phyloP scores from a whole-genome alignment of 306 rosid genomes.

The Elaeagnus macrophylla region DNA sequence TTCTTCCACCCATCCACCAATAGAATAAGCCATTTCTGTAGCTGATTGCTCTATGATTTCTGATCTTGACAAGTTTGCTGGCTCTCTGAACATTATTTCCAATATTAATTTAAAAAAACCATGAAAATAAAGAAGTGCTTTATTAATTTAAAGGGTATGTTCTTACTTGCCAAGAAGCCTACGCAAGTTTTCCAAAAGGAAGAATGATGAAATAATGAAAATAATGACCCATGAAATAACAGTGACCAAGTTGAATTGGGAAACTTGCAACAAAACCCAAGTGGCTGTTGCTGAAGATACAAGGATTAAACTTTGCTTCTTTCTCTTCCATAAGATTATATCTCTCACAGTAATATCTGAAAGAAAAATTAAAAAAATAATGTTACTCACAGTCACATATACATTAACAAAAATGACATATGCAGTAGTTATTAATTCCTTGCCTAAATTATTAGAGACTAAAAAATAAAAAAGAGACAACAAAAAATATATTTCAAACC shows the following conservation, averaged over 20 bases:
- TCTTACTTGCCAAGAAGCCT: conserved; percentile 50
- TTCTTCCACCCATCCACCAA: conserved; percentile 33
- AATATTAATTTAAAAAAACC: not conserved
- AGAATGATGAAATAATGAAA: conserved; percentile 31
- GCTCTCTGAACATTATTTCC: conserved; percentile 27
- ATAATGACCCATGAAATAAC: conserved; percentile 43
- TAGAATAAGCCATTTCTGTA: conserved; percentile 9
- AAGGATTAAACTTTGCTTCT: conserved; percentile 22
- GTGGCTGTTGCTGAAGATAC: conserved; percentile 33
- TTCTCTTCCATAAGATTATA: conserved; percentile 45
- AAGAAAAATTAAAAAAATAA: not conserved
- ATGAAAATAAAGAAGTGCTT: too few species aligned
- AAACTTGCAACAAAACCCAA: conserved; percentile 50
- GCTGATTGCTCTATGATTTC: conserved; percentile 31
- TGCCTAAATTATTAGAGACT: too few species aligned
- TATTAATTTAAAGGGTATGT: not conserved
- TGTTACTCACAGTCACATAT: not conserved
- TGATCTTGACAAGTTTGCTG: conserved; percentile 22
- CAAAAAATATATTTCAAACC: conserved; percentile 15
- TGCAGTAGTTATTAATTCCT: not conserved
- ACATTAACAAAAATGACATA: not conserved
- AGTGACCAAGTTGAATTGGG: conserved; percentile 41
- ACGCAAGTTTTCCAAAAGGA: conserved; percentile 45
- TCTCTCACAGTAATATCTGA: conserved; percentile 23
- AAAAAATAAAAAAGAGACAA: too few species aligned